Percentiles rank a stretch among this genome's conserved stretches.
Conservation (phyloP, 176 grass and related monocot genomes). For the Panicum miliaceum region DNA sequence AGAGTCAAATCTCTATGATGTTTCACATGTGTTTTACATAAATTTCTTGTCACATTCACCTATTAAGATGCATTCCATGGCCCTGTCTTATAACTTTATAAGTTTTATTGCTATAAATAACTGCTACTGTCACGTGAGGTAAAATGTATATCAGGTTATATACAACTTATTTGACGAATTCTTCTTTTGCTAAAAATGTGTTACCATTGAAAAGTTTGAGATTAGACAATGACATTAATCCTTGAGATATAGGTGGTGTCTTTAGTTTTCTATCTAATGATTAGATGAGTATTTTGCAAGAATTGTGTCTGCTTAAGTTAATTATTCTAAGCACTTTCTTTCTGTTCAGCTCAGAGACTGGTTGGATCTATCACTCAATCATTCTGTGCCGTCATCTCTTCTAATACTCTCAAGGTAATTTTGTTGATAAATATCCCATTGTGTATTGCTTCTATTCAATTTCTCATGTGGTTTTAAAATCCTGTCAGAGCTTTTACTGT, state of each 20-base stretch:
- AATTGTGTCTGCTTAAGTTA: neutral
- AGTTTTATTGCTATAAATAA: slow-evolving; percentile 17
- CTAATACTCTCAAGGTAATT: slow-evolving; percentile 96
- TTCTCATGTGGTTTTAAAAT: slow-evolving; percentile 39
- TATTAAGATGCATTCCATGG: neutral
- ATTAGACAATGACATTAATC: neutral
- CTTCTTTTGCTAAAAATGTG: slow-evolving; percentile 16
- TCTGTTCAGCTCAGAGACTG: slow-evolving; percentile 81
- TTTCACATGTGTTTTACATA: slow-evolving; percentile 24
- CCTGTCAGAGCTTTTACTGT: slow-evolving; percentile 79
- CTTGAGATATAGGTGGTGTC: neutral
- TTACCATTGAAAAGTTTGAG: slow-evolving; percentile 6
- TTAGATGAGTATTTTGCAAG: neutral
- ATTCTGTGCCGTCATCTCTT: slow-evolving; percentile 90
- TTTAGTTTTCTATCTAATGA: neutral
- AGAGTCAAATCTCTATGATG: slow-evolving; percentile 10
- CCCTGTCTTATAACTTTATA: slow-evolving; percentile 4
- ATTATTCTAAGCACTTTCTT: slow-evolving; percentile 26
- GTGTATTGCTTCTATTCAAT: slow-evolving; percentile 8
- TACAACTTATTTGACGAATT: slow-evolving; percentile 1
- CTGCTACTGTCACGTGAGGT: neutral
- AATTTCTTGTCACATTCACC: neutral
- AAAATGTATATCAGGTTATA: neutral
- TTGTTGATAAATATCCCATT: slow-evolving; percentile 5
- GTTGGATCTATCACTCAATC: slow-evolving; percentile 97